Conservation (phyloP, 179 eudicot species). For the Corrigiola litoralis region DNA sequence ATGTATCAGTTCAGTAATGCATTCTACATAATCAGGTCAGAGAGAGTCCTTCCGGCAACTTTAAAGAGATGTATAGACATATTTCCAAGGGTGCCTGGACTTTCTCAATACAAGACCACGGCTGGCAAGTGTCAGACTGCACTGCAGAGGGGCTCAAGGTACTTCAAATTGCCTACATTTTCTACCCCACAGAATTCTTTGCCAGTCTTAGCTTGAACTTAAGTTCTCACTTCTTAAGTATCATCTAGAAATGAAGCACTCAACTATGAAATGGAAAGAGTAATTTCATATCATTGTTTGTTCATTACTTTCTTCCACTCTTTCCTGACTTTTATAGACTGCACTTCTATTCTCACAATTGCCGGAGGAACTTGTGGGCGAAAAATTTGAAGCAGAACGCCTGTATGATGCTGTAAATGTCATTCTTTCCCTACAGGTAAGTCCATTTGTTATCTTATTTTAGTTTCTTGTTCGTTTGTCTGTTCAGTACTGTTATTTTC, state of each 20-base stretch:
- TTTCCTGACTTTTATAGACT: slow-evolving; percentile 22
- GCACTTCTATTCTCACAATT: slow-evolving; percentile 43
- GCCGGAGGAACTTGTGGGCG: slow-evolving; percentile 43
- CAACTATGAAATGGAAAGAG: no score
- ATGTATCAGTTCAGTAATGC: no score
- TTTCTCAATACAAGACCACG: slow-evolving; percentile 66
- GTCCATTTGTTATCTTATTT: no score
- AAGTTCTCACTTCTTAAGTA: no score
- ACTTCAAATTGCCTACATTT: background rate
- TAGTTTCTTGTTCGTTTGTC: background rate
- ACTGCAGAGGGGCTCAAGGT: slow-evolving; percentile 79
- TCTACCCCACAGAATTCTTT: background rate
- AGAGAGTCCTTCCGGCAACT: slow-evolving; percentile 56
- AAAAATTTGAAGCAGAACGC: slow-evolving; percentile 27
- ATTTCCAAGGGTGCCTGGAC: slow-evolving; percentile 67
- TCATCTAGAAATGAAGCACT: no score
- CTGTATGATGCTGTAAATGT: slow-evolving; percentile 62
- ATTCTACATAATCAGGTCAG: slow-evolving; percentile 22
- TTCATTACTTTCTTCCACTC: background rate
- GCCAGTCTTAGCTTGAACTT: background rate
- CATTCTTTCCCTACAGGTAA: slow-evolving; percentile 59
- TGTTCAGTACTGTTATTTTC: background rate
- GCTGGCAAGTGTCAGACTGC: slow-evolving; percentile 80
- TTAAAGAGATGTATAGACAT: slow-evolving; percentile 47
- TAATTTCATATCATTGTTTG: no score